Evolutionary conservation across 306 rosid species (phyloP), one percentile per base, ranked within the genome.

Genomic region (Castanea crenata): DNA sequence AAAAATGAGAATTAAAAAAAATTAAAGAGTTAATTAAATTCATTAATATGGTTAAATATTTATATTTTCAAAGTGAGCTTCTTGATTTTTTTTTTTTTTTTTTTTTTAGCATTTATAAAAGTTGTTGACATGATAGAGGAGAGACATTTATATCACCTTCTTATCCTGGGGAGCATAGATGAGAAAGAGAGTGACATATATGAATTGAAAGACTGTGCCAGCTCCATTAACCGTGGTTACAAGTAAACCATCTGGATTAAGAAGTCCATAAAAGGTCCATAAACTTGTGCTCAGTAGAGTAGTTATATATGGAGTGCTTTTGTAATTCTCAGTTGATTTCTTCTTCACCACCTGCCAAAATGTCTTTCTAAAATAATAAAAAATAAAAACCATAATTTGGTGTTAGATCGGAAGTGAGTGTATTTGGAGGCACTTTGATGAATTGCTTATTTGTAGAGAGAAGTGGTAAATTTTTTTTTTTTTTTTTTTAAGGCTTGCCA

Each of bases 261-360:
- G 23, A 20, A 83, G 1, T 56, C 93, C 93, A 76, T 89, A 89
- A 74, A 83, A 85, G 6, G 87, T 87, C 93, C 93, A 89, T 52
- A 87, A 80, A 78, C 88, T 82, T 73, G 93, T 77, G 77, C 84
- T 74, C 77, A 87, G 52, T 20, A 87, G 74, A 13, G 88, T 87
- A 1, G 88, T 78, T 67, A 87, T 74, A 61, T 89, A 89, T 12
- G 93, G 90, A 25, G 74, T 79, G 25, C 81, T 85, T 64, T 77
- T 69, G 84, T 74, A 82, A 81, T 85, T 76, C 81, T 73, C 88
- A 20, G 88, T 89, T 12, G 93, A 87, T 78, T 80, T 89, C 73
- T 78, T 81, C 83, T 84, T 89, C 84, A 89, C 91, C 81, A 89
- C 86, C 34, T 64, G 34, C 71, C 61, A 51, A 65, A 89, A 87